These are phyloP conservation scores for Cladophialophora yegresii DNA, from an alignment of 2,329 filamentous ascomycete genomes.

Conservation along the genomic window DNA sequence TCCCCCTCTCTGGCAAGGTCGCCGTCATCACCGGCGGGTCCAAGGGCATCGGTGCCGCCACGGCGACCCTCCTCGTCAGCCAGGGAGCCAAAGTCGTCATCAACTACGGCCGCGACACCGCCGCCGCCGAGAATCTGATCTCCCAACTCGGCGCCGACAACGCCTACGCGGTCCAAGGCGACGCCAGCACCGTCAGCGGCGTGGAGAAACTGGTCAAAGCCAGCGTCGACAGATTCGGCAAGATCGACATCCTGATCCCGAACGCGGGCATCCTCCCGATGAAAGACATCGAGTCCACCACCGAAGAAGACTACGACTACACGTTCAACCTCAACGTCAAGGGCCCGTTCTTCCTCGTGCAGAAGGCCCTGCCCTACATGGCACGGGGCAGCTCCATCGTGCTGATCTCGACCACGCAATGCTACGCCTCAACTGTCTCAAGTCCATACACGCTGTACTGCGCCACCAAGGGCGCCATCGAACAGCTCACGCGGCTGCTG, in stretches of 20 bases:
- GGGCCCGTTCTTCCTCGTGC: constrained; percentile 56
- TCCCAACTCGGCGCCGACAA: constrained; percentile 51
- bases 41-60: constrained; percentile 47
- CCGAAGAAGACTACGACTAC: constrained; percentile 55
- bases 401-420: constrained; percentile 54
- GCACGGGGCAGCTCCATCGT: constrained; percentile 53
- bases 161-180: constrained; percentile 57
- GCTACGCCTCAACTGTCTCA: constrained; percentile 44
- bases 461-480: constrained; percentile 61
- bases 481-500: constrained; percentile 59
- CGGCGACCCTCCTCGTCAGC: constrained; percentile 43
- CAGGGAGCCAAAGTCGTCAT: constrained; percentile 51
- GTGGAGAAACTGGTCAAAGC: constrained; percentile 54
- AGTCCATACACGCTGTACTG: constrained; percentile 57
- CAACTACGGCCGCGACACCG: constrained; percentile 60
- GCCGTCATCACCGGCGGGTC: constrained; percentile 47
- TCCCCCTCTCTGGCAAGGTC: constrained; percentile 34
- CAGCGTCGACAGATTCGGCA: constrained; percentile 54
- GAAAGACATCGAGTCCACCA: constrained; percentile 53
- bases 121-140: constrained; percentile 58
- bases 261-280: constrained; percentile 59
- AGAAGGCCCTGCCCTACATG: constrained; percentile 59
- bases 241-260: constrained; percentile 61
- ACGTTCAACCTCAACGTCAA: constrained; percentile 59
- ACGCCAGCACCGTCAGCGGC: constrained; percentile 52